A percentile compares a stretch with the other conserved stretches of the same genome.
Conservation (phyloP, 306 rosid species). For the Alnus glutinosa region DNA sequence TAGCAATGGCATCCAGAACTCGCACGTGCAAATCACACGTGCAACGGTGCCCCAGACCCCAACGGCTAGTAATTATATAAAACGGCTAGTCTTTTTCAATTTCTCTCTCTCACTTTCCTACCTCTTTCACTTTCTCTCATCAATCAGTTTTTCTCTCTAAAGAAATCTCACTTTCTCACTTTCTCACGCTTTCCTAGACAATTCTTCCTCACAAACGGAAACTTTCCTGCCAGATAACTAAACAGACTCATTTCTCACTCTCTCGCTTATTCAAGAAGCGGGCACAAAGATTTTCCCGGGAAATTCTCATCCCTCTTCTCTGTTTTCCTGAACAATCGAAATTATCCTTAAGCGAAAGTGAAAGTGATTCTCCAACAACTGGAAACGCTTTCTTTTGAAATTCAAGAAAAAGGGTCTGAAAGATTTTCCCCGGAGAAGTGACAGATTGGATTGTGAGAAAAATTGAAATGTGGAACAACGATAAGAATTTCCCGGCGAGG, state of each 20-base stretch:
- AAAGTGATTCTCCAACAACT: neutral
- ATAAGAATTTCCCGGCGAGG: slow-evolving; percentile 41
- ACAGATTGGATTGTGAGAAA: slow-evolving; percentile 3
- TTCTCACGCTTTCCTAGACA: slow-evolving; percentile 20
- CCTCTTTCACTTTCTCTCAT: slow-evolving; percentile 28
- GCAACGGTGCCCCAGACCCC: slow-evolving; percentile 18
- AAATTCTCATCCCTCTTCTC: slow-evolving; percentile 7
- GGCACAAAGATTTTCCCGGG: slow-evolving; percentile 15
- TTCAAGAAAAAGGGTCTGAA: slow-evolving; percentile 25
- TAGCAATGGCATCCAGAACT: no score
- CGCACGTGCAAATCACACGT: slow-evolving; percentile 9
- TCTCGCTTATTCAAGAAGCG: slow-evolving; percentile 25
- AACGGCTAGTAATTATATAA: slow-evolving; percentile 86
- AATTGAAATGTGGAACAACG: slow-evolving; percentile 44
- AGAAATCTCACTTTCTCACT: slow-evolving; percentile 6
- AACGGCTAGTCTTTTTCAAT: slow-evolving; percentile 57
- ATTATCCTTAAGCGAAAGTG: neutral
- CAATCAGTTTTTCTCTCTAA: slow-evolving; percentile 12
- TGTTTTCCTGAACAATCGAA: neutral
- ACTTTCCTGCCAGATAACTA: neutral
- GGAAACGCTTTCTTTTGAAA: slow-evolving; percentile 19
- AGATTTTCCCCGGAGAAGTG: slow-evolving; percentile 32
- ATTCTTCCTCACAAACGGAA: slow-evolving; percentile 11
- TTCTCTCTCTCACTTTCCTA: neutral
- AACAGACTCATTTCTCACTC: slow-evolving; percentile 27